phyloP scores from a whole-genome alignment of 352 stramenopile genomes.

The Phytophthora sojae region DNA sequence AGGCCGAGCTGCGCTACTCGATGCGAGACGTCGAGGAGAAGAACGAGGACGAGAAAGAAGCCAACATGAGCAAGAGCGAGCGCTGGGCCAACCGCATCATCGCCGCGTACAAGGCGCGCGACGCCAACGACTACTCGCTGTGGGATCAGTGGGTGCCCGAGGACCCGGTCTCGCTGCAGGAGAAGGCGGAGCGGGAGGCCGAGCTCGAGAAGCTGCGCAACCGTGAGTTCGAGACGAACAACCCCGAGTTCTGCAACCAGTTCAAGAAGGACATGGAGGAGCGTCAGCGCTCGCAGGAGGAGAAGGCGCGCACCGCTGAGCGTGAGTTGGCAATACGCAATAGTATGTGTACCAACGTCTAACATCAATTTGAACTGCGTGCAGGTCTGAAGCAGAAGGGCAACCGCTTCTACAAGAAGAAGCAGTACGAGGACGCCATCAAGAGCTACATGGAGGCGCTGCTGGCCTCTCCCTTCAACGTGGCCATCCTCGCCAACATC shows the following conservation, averaged over 20 bases:
- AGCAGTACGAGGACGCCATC: constrained; percentile 64
- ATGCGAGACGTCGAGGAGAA: constrained; percentile 31
- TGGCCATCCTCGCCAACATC: constrained; percentile 75
- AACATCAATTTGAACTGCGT: not conserved
- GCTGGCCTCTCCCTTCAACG: constrained; percentile 59
- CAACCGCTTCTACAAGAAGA: constrained; percentile 70
- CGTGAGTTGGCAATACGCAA: constrained; percentile 31
- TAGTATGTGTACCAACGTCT: not conserved
- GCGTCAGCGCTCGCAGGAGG: constrained; percentile 58
- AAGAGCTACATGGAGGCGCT: constrained; percentile 78
- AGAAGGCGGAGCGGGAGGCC: constrained; percentile 60
- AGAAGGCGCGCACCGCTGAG: constrained; percentile 60
- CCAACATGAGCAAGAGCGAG: constrained; percentile 24
- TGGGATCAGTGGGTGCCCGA: constrained; percentile 80
- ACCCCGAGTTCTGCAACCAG: constrained; percentile 81
- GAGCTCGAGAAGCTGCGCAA: constrained; percentile 73
- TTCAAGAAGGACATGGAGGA: constrained; percentile 80
- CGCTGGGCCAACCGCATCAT: constrained; percentile 69
- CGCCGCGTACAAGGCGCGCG: constrained; percentile 71
- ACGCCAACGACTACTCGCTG: constrained; percentile 87
- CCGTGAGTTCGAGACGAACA: constrained; percentile 77
- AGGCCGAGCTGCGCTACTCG: constrained; percentile 64
- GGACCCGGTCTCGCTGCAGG: constrained; percentile 71
- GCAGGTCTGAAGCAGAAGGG: constrained; percentile 67
- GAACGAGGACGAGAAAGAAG: constrained; percentile 14